Percentiles rank a stretch among this genome's conserved stretches.
Conservation (phyloP, 352 stramenopile genomes). For the Pythium coloratum region DNA sequence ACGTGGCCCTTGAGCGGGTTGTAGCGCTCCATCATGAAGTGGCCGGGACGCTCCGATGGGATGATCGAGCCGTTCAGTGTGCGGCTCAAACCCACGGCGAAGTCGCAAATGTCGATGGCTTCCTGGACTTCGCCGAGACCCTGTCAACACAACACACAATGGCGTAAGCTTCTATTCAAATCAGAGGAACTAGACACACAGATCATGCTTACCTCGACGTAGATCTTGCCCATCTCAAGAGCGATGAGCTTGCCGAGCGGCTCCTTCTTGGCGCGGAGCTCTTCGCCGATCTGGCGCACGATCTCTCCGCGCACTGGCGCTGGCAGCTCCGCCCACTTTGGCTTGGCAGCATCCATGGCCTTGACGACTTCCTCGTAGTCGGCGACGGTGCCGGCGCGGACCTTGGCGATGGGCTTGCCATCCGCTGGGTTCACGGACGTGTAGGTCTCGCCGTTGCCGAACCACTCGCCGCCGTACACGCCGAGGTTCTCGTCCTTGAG, state of each 20-base stretch:
- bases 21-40: conserved; percentile 94
- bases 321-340: conserved; percentile 80
- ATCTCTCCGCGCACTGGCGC: conserved; percentile 90
- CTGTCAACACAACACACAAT: conserved; percentile 26
- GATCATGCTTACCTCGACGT: conserved; percentile 57
- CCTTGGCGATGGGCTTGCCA: conserved; percentile 80
- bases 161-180: background rate
- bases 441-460: conserved; percentile 78
- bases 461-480: conserved; percentile 88
- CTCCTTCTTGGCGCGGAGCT: conserved; percentile 89
- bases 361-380: conserved; percentile 86
- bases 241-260: conserved; percentile 88
- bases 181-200: background rate
- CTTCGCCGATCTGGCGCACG: conserved; percentile 90
- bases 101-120: conserved; percentile 94
- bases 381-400: conserved; percentile 71
- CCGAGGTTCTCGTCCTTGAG: conserved; percentile 83
- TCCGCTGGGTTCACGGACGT: conserved; percentile 85
- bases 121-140: conserved; percentile 93
- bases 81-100: conserved; percentile 90
- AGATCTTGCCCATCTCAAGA: conserved; percentile 95
- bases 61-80: conserved; percentile 89
- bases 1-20: conserved; percentile 93
- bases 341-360: conserved; percentile 85
- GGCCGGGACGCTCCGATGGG: conserved; percentile 86